Evolutionary conservation across 495 filamentous ascomycete genomes (phyloP).

Genomic region (Emericellopsis terricola): DNA sequence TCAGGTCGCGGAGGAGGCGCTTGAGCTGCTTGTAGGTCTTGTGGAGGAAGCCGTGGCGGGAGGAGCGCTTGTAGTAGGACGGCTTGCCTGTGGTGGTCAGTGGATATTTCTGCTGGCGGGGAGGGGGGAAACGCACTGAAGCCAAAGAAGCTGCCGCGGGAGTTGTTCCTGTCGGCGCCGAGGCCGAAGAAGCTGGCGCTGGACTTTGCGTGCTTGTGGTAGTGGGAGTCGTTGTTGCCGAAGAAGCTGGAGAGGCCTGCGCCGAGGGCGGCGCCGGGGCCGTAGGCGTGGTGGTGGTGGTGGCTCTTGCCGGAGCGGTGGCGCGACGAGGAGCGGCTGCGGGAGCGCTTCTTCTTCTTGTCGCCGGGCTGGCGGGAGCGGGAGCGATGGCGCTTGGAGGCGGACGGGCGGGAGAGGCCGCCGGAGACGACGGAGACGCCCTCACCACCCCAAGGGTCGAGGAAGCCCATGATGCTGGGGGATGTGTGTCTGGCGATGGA

Average conservation of each 20-base stretch:
- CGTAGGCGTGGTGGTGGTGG: constrained; percentile 7
- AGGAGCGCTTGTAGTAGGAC: constrained; percentile 53
- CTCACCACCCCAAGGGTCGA: neutral
- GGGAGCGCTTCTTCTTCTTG: constrained; percentile 1
- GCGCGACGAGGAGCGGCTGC: constrained; percentile 5
- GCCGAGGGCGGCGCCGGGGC: constrained; percentile 2
- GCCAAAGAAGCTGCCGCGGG: constrained; percentile 24
- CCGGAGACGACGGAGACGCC: neutral
- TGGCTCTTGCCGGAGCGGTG: constrained; percentile 9
- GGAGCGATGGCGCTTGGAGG: neutral
- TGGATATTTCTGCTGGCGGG: neutral
- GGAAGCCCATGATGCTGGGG: neutral
- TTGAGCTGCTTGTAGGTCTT: constrained; percentile 52
- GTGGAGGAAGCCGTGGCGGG: constrained; percentile 57
- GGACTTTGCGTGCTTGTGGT: constrained; percentile 20
- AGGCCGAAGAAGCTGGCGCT: constrained; percentile 34
- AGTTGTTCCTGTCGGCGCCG: constrained; percentile 20
- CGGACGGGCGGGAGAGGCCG: neutral
- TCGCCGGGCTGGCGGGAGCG: constrained; percentile 1
- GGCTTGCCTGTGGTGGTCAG: constrained; percentile 30
- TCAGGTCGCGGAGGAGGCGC: constrained; percentile 54
- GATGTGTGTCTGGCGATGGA: neutral
- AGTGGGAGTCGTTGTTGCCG: constrained; percentile 12
- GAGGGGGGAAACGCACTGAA: constrained; percentile 21
- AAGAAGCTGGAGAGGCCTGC: constrained; percentile 16